Percentiles rank a stretch among this genome's conserved stretches.
These are phyloP conservation scores for Penicillium macrosclerotiorum DNA, from an alignment of 495 filamentous ascomycete genomes.

Conservation along the genomic window DNA sequence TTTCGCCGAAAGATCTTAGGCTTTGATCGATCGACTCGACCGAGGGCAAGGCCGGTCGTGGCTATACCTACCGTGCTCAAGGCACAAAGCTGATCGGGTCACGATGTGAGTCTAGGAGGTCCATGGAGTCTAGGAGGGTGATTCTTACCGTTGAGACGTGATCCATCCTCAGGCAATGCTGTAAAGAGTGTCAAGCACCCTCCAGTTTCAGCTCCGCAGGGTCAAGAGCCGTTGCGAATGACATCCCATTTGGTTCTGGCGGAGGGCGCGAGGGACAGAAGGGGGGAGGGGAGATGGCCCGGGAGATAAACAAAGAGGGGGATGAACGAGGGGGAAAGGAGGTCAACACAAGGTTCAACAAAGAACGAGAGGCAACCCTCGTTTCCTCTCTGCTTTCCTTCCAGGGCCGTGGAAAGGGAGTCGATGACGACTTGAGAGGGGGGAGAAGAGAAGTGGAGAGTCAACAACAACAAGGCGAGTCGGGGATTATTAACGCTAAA, in stretches of 20 bases:
- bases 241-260: constrained; percentile 42
- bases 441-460: constrained; percentile 13
- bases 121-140: neutral
- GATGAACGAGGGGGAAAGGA: constrained; percentile 6
- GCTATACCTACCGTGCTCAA: constrained; percentile 67
- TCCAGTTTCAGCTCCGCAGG: constrained; percentile 40
- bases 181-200: constrained; percentile 35
- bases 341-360: neutral
- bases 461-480: constrained; percentile 26
- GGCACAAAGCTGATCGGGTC: constrained; percentile 59
- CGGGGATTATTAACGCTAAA: constrained; percentile 21
- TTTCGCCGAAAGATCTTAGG: constrained; percentile 28
- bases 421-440: constrained; percentile 14
- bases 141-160: constrained; percentile 47
- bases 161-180: constrained; percentile 43
- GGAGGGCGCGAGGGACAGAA: constrained; percentile 2
- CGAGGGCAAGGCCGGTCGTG: constrained; percentile 62
- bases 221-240: constrained; percentile 31
- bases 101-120: constrained; percentile 6
- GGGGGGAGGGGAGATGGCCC: constrained; percentile 16
- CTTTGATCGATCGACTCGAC: constrained; percentile 48
- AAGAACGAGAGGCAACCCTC: constrained; percentile 5
- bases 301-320: constrained; percentile 24
- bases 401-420: constrained; percentile 24
- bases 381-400: neutral